Evolutionary conservation across 176 grass and related monocot species (phyloP).

Genomic region (Oropetium thomaeum): DNA sequence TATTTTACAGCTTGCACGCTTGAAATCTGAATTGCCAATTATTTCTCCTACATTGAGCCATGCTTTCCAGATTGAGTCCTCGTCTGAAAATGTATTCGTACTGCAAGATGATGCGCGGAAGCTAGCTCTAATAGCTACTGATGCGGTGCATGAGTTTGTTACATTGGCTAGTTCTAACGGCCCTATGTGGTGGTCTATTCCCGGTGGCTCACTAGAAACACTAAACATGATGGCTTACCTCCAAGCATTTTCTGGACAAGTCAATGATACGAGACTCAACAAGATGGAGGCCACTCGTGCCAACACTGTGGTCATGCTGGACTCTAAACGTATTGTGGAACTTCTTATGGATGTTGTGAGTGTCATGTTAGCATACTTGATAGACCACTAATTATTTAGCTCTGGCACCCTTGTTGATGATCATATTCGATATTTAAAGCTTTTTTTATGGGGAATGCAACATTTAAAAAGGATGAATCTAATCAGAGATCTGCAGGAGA

Average conservation of each 20-base stretch:
- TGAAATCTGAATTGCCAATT: neutral
- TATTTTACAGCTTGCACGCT: constrained; percentile 16
- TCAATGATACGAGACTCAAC: neutral
- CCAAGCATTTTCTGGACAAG: constrained; percentile 14
- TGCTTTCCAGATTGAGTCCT: neutral
- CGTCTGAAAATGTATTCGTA: neutral
- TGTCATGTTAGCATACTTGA: neutral
- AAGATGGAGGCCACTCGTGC: constrained; percentile 57
- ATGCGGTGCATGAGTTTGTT: constrained; percentile 39
- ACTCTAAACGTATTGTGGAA: constrained; percentile 21
- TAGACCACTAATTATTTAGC: neutral
- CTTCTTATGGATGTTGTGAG: constrained; percentile 57
- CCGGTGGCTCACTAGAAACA: constrained; percentile 24
- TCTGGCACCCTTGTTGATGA: neutral
- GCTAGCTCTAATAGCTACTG: constrained; percentile 25
- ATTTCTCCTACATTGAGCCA: neutral
- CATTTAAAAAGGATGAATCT: too few species aligned
- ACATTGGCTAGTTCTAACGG: constrained; percentile 13
- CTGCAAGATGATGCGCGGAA: neutral
- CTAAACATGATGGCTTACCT: constrained; percentile 41
- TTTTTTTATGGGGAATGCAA: constrained; percentile 17
- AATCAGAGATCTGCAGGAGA: constrained; percentile 46
- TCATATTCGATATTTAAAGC: constrained; percentile 11
- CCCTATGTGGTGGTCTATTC: constrained; percentile 41
- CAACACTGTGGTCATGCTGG: constrained; percentile 32